Evolutionary conservation across 2,329 filamentous ascomycete genomes (phyloP).

Genomic region (Claviceps quebecensis): DNA sequence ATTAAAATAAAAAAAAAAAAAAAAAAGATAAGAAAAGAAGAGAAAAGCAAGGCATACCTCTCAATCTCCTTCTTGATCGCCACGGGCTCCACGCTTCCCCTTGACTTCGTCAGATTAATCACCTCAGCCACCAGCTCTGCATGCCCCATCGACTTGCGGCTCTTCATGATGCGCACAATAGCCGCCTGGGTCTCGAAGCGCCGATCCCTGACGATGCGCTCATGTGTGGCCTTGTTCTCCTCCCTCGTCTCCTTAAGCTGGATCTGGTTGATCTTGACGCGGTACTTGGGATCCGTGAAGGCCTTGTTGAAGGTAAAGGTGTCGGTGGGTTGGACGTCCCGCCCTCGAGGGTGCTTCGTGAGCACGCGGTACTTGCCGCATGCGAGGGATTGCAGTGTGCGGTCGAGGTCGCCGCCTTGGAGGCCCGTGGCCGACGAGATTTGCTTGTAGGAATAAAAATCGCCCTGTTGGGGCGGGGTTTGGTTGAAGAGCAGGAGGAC

Average conservation of each 20-base stretch:
- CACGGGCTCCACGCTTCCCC: constrained; percentile 69
- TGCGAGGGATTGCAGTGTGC: constrained; percentile 87
- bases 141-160: constrained; percentile 43
- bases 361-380: constrained; percentile 81
- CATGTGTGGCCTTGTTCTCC: constrained; percentile 88
- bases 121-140: constrained; percentile 82
- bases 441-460: constrained; percentile 58
- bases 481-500: constrained; percentile 85
- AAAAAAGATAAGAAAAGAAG: not conserved
- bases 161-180: constrained; percentile 46
- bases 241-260: constrained; percentile 92
- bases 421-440: constrained; percentile 64
- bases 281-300: constrained; percentile 71
- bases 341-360: constrained; percentile 69
- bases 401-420: constrained; percentile 62
- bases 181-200: constrained; percentile 96
- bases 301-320: constrained; percentile 67
- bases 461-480: constrained; percentile 40
- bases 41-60: constrained; percentile 41
- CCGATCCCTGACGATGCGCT: constrained; percentile 74
- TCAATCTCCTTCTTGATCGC: constrained; percentile 98
- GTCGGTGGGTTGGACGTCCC: constrained; percentile 65
- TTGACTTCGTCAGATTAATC: constrained; percentile 74
- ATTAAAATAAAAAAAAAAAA: too few relatives aligned
- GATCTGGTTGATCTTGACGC: constrained; percentile 97